These are phyloP conservation scores for Nothophaeocryptopus gaeumannii DNA, from an alignment of 2,329 filamentous ascomycete genomes.

Conservation along the genomic window DNA sequence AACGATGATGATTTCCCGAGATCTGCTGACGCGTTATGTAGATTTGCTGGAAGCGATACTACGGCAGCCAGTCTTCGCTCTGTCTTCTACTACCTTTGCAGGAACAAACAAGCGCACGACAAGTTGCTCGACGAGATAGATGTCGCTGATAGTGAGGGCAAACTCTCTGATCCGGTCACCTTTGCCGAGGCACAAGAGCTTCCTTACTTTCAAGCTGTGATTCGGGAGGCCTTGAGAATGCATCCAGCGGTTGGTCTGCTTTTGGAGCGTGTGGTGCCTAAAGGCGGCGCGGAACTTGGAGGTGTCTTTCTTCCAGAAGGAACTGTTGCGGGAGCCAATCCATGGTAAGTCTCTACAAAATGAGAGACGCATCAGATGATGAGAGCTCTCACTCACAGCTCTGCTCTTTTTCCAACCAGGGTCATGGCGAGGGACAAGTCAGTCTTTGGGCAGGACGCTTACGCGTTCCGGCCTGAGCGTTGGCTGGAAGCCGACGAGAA, in stretches of 20 bases:
- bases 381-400: too few species aligned
- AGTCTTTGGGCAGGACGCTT: constrained; percentile 33
- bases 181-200: constrained; percentile 35
- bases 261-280: constrained; percentile 40
- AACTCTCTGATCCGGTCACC: constrained; percentile 31
- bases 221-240: constrained; percentile 46
- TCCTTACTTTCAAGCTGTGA: constrained; percentile 44
- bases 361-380: too few species aligned
- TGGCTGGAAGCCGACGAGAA: constrained; percentile 41
- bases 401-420: too few species aligned
- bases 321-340: constrained; percentile 32
- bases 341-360: constrained; percentile 23
- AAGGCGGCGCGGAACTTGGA: constrained; percentile 38
- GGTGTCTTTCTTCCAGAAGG: constrained; percentile 34
- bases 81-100: constrained; percentile 40
- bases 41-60: constrained; percentile 44
- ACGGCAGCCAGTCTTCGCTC: constrained; percentile 24
- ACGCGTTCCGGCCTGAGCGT: constrained; percentile 36
- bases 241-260: constrained; percentile 44
- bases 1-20: too few species aligned
- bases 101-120: constrained; percentile 31
- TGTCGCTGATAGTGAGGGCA: constrained; percentile 20
- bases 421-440: constrained; percentile 32
- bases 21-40: constrained; percentile 7
- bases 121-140: constrained; percentile 39